Evolutionary conservation across 108 stramenopile genomes (phyloP).

Genomic region (Tribonema minus): DNA sequence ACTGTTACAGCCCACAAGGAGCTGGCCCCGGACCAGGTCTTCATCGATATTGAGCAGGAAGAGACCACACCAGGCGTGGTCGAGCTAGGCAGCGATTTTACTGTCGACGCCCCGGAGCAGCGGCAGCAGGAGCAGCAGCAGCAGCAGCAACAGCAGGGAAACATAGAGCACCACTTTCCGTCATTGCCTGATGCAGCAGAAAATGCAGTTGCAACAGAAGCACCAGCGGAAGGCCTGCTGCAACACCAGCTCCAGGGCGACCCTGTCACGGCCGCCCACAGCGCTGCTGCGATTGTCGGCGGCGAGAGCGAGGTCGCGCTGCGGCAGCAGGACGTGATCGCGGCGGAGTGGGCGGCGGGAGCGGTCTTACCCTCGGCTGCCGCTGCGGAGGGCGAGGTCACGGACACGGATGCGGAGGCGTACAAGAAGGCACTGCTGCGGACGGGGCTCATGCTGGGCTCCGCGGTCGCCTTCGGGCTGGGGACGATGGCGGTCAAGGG

Average conservation of each 20-base stretch:
- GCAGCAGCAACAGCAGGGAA: background rate
- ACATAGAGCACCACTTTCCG: too few species aligned
- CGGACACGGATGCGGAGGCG: background rate
- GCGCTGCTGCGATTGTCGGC: background rate
- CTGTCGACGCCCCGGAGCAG: background rate
- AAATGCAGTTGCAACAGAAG: background rate
- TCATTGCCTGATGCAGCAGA: too few species aligned
- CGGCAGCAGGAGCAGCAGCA: background rate
- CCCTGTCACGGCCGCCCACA: background rate
- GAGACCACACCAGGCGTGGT: too few species aligned
- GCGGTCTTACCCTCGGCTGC: too few species aligned
- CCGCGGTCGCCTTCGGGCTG: constrained; percentile 37
- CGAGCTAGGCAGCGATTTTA: background rate
- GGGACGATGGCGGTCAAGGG: constrained; percentile 37
- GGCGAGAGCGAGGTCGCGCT: background rate
- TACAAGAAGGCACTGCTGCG: constrained; percentile 9
- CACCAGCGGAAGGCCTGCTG: background rate
- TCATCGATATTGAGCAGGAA: too few species aligned
- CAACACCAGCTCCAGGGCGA: background rate
- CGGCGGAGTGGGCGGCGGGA: too few species aligned
- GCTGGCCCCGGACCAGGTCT: too few species aligned
- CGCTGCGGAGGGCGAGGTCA: background rate
- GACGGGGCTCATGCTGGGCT: background rate
- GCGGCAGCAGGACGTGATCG: background rate
- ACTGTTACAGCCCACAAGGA: too few species aligned